phyloP scores from a whole-genome alignment of 495 filamentous ascomycete genomes.

The Aspergillus coremiiformis region DNA sequence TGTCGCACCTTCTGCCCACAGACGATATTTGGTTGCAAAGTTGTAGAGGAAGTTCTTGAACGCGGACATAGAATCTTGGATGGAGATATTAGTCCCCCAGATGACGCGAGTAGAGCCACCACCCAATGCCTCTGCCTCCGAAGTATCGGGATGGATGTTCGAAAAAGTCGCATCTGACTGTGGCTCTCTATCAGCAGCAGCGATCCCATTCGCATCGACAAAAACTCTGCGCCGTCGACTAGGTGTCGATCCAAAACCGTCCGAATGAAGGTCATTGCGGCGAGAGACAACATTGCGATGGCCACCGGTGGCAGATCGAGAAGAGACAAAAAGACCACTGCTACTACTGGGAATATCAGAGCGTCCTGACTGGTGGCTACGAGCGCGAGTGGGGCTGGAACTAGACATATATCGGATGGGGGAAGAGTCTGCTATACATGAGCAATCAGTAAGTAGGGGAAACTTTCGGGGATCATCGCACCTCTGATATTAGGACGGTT shows the following conservation, averaged over 20 bases:
- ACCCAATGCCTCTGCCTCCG: constrained; percentile 81
- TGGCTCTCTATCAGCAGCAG: constrained; percentile 47
- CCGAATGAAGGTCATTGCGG: constrained; percentile 78
- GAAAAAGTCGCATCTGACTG: constrained; percentile 82
- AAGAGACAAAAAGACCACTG: constrained; percentile 78
- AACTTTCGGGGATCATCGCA: constrained; percentile 26
- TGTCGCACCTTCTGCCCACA: constrained; percentile 78
- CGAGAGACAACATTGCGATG: constrained; percentile 39
- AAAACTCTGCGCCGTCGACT: constrained; percentile 63
- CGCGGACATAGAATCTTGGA: constrained; percentile 74
- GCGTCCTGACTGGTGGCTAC: constrained; percentile 43
- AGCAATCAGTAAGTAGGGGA: background rate
- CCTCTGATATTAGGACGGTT: constrained; percentile 55
- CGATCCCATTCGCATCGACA: constrained; percentile 73
- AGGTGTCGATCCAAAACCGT: constrained; percentile 59
- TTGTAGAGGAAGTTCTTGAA: constrained; percentile 90
- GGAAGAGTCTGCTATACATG: constrained; percentile 60
- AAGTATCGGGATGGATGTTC: constrained; percentile 79
- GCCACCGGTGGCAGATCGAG: constrained; percentile 44
- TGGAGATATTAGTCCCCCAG: constrained; percentile 96
- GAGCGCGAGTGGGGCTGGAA: constrained; percentile 65
- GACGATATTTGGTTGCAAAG: constrained; percentile 85
- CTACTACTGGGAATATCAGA: constrained; percentile 68
- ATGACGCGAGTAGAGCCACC: constrained; percentile 75
- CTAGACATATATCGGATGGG: constrained; percentile 83